Percentiles rank a stretch among this genome's conserved stretches.
Conservation (phyloP, 1,284 basidiomycete genomes). For the Apiotrichum mycotoxinovorans region DNA sequence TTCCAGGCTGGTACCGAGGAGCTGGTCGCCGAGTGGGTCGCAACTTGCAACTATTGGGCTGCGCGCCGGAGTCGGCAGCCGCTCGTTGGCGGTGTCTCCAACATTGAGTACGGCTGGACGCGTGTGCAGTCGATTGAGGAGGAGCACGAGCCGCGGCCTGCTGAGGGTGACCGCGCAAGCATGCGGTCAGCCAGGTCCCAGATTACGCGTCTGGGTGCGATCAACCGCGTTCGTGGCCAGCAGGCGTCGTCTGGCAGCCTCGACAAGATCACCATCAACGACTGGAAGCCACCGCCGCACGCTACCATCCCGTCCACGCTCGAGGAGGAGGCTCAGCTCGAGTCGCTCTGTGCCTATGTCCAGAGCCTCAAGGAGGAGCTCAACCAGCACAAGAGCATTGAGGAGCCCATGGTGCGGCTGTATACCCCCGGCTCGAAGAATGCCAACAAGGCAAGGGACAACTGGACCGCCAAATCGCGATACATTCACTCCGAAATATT, state of each 20-base stretch:
- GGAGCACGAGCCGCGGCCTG: conserved; percentile 5
- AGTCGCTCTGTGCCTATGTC: conserved; percentile 78
- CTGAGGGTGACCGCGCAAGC: conserved; percentile 3
- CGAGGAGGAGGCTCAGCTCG: conserved; percentile 86
- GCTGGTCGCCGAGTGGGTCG: conserved; percentile 95
- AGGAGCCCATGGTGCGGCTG: conserved; percentile 77
- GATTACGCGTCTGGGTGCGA: conserved; percentile 14
- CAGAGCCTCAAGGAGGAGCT: conserved; percentile 70
- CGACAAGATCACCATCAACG: conserved; percentile 79
- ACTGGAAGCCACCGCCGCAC: conserved; percentile 87
- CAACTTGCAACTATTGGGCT: conserved; percentile 98
- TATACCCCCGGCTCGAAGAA: conserved; percentile 74
- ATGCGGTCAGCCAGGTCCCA: conserved; percentile 8
- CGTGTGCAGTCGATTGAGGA: conserved; percentile 44
- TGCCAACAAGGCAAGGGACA: conserved; percentile 69
- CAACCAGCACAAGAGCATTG: conserved; percentile 74
- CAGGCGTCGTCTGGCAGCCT: conserved; percentile 50
- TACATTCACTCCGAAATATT: conserved; percentile 86
- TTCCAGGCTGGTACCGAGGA: conserved; percentile 98
- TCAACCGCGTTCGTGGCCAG: conserved; percentile 29
- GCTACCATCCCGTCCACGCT: conserved; percentile 79
- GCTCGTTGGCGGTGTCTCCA: conserved; percentile 87
- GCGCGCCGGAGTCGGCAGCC: conserved; percentile 90
- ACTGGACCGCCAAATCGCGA: conserved; percentile 89
- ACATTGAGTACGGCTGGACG: conserved; percentile 99